A percentile compares a stretch with the other conserved stretches of the same genome.
Conservation (phyloP, 306 rosid genomes). For the Rubus idaeus region DNA sequence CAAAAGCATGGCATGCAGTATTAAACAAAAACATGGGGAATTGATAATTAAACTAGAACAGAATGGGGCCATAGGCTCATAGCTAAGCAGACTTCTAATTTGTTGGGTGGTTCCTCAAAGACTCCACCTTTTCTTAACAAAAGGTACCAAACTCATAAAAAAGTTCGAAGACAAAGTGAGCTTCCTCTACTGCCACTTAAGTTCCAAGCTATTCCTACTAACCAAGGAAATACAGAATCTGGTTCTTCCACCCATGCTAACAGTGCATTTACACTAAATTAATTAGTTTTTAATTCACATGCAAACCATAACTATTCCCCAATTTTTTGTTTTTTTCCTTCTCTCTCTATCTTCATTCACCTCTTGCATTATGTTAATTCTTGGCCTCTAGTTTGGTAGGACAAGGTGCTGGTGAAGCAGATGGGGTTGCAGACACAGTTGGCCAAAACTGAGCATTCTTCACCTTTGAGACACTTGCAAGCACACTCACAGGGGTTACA, state of each 20-base stretch:
- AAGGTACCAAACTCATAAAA: conserved; percentile 24
- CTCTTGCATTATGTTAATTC: conserved; percentile 15
- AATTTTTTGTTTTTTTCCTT: too few relatives aligned
- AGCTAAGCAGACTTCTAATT: conserved; percentile 13
- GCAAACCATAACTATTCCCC: conserved; percentile 11
- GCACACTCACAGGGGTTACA: conserved; percentile 65
- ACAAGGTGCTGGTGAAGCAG: conserved; percentile 14
- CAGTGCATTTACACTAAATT: conserved; percentile 35
- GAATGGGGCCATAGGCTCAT: neutral
- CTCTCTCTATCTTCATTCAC: conserved; percentile 16
- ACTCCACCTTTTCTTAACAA: conserved; percentile 9
- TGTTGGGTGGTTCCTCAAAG: conserved; percentile 7
- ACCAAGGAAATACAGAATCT: conserved; percentile 17
- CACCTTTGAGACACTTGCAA: conserved; percentile 86
- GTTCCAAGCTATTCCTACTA: conserved; percentile 14
- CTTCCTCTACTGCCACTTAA: conserved; percentile 4
- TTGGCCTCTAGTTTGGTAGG: conserved; percentile 37
- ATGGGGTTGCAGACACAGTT: conserved; percentile 17
- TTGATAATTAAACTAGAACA: neutral
- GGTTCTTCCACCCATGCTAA: conserved; percentile 22
- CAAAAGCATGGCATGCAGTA: conserved; percentile 25
- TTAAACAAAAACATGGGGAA: conserved; percentile 33
- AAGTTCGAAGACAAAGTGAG: conserved; percentile 14
- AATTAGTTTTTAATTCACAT: conserved; percentile 26
- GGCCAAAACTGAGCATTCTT: conserved; percentile 94